Evolutionary conservation across 1,284 basidiomycete genomes (phyloP), one percentile per base, ranked within the genome.

Genomic region (Erythrobasidium hasegawianum): DNA sequence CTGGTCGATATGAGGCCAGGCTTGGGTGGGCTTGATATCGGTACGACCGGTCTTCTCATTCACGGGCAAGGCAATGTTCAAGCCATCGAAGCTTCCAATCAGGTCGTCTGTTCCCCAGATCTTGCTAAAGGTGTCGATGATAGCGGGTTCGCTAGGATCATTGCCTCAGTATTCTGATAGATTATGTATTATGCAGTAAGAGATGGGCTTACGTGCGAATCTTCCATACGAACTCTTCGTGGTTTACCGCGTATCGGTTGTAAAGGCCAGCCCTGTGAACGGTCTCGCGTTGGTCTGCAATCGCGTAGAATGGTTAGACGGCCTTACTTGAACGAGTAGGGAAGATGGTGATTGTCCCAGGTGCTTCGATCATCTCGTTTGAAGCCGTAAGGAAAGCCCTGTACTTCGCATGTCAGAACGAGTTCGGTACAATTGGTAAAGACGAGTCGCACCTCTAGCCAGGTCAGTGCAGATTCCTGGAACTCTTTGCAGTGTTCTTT

Each of bases 31-130:
- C 59, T 59, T 24, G 26, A 72, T 41, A 39, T 72, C 55, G 9
- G 55, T 57, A 5, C 55, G 22, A 7, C 55, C 55, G 20, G 4
- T 67, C 9, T 57, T 20, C 5, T 68, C 67, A n/a, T 72, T 70
- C 40, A 73, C 71, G 0, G 78, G 78, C 9, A 78, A 64, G 10
- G 78, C 77, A 33, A 78, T 72, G 71, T 79, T 80, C 62, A 69
- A 65, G 5, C 43, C 57, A 54, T 66, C 64, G 24, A 66, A 66
- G 24, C 27, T 40, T 59, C 20, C 54, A 29, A 72, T 70, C 24
- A 70, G 66, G 40, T 71, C 41, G 18, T 71, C 50, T 13, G 71
- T 72, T 2, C 68, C 68, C 71, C 71, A 72, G 14, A 72, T 39
- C 27, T 61, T 65, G 16, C 55, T 64, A 29, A 72, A 72, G 8